A percentile compares a stretch with the other conserved stretches of the same genome.
These are phyloP conservation scores for Trichoderma arundinaceum DNA, from an alignment of 2,329 filamentous ascomycete genomes.

Conservation along the genomic window DNA sequence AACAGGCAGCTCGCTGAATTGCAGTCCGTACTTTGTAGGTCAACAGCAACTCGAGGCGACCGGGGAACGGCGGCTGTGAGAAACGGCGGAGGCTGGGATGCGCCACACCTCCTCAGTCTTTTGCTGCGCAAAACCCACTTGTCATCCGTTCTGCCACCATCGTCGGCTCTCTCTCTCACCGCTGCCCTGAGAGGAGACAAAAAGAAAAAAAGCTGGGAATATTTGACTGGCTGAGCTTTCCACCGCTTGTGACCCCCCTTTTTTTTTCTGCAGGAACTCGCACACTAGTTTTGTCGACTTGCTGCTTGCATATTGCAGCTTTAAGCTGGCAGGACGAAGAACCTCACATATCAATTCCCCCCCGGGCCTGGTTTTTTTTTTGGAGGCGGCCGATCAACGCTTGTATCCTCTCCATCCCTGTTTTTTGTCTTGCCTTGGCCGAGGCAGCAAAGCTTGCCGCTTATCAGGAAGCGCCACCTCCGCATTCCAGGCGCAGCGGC, in stretches of 20 bases:
- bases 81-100: slow-evolving; percentile 22
- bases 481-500: slow-evolving; percentile 25
- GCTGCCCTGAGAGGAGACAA: neutral
- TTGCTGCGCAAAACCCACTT: slow-evolving; percentile 8
- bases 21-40: neutral
- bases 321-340: neutral
- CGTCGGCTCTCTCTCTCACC: slow-evolving; percentile 19
- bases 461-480: slow-evolving; percentile 24
- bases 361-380: neutral
- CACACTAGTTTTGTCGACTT: slow-evolving; percentile 2
- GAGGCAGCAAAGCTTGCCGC: neutral
- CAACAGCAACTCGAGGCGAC: neutral
- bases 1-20: neutral
- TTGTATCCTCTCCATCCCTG: neutral
- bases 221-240: slow-evolving; percentile 2
- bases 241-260: neutral
- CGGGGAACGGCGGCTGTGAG: neutral
- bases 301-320: slow-evolving; percentile 16
- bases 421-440: neutral
- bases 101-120: neutral
- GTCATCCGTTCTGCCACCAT: neutral
- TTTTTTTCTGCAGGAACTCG: slow-evolving; percentile 27
- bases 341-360: slow-evolving; percentile 3
- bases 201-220: neutral
- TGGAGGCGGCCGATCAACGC: neutral